These are phyloP conservation scores for Adansonia rubrostipa DNA, from an alignment of 441 rosid species.

Conservation along the genomic window DNA sequence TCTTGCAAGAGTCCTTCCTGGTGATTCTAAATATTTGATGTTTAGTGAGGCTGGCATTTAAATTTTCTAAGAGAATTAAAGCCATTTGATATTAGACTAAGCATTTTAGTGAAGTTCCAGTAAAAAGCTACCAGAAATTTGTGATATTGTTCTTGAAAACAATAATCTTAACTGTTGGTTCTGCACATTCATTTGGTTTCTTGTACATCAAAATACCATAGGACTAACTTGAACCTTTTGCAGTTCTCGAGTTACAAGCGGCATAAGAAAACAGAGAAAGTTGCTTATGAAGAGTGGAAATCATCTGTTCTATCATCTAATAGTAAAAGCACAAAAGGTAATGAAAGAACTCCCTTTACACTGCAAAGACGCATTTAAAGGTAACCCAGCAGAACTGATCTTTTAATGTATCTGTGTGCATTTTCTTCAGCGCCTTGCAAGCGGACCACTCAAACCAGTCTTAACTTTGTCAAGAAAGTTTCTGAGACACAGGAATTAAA, in stretches of 20 bases:
- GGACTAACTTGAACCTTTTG: slow-evolving; percentile 22
- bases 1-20: background rate
- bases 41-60: background rate
- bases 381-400: slow-evolving; percentile 14
- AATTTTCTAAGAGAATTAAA: background rate
- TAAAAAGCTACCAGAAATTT: background rate
- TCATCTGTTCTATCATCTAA: slow-evolving; percentile 63
- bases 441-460: slow-evolving; percentile 64
- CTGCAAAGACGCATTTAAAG: background rate
- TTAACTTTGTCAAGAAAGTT: slow-evolving; percentile 52
- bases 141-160: background rate
- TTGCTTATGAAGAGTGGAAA: slow-evolving; percentile 78
- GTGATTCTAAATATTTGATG: background rate
- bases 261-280: slow-evolving; percentile 62
- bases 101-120: background rate
- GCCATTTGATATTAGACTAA: background rate
- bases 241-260: slow-evolving; percentile 74
- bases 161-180: background rate
- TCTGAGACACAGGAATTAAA: slow-evolving; percentile 46
- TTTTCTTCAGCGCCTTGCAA: slow-evolving; percentile 53
- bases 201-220: background rate
- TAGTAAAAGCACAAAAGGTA: slow-evolving; percentile 55
- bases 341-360: background rate
- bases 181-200: background rate
- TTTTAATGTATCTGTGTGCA: background rate